Base-by-base conservation (phyloP, 495 filamentous ascomycete species). In the Aspergillus biplanus region DNA sequence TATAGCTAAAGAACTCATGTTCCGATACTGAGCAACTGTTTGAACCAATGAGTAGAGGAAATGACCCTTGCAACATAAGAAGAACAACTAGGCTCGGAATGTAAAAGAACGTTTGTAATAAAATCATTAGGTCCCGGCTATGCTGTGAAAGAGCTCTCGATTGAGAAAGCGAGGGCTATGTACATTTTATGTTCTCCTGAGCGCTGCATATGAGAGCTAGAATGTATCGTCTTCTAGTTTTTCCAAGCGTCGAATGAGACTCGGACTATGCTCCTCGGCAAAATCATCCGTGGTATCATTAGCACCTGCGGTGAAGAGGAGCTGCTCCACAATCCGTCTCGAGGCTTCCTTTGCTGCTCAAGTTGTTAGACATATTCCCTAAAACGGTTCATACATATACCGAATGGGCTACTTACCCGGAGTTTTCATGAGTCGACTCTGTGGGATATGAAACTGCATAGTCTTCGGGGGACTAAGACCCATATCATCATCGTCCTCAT, bases 391-490 rank as follows among this genome's bases (percentile, higher is more conserved):
- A 27, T 27, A 27, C 21, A 1, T 27, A 27, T 27, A 27, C 21
- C 21, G 21, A 27, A 27, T n/a, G 61, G 56, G 47, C n/a, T 52
- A 80, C 85, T 69, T 81, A 92, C 92, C 92, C 61, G 95, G 95
- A 31, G 95, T 99, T 67, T 95, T 92, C 78, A 99, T 75, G 35
- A 99, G 74, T 64, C 90, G 87, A 53, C 88, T 90, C 69, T 92
- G 90, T 59, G 93, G 93, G 61, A 99, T 81, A 68, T 92, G 90
- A 71, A 99, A 99, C 70, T 97, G 93, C 73, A 99, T 97, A 32
- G 95, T 99, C 78, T 97, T 97, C 0, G 95, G 95, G 39, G 96
- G 95, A 69, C 92, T 96, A 67, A 92, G 86, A 12, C 65, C 68
- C 33, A 86, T 65, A 9, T 77, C 78, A 3, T 82, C 83, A 46